Conservation (phyloP, 306 rosid species). For the Rosa lucieae region DNA sequence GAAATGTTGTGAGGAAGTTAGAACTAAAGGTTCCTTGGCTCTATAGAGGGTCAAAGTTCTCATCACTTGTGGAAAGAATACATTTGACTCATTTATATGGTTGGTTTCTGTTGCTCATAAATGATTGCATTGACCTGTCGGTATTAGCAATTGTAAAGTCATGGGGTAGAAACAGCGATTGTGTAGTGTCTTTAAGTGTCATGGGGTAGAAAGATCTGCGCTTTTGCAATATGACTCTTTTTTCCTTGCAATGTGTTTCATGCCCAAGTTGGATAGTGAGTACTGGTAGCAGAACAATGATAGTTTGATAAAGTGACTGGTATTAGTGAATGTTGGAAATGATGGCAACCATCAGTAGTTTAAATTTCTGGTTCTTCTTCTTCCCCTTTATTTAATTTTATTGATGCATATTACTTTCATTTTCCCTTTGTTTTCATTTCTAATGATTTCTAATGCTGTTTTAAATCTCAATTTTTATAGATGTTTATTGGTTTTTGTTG, state of each 20-base stretch:
- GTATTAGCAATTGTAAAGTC: not conserved
- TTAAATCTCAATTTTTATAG: not conserved
- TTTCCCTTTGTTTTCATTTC: not conserved
- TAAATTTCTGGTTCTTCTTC: not conserved
- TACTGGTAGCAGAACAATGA: not conserved
- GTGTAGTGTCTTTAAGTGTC: not conserved
- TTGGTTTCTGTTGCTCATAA: not conserved
- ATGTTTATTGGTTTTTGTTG: not conserved
- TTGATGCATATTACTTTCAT: not conserved
- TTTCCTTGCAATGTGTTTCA: not conserved
- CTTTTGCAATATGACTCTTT: not conserved
- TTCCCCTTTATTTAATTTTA: not conserved
- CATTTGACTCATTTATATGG: not conserved
- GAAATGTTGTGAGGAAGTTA: not conserved
- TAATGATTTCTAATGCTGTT: not conserved
- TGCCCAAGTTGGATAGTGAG: no score
- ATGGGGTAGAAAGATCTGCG: not conserved
- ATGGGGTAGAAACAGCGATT: not conserved
- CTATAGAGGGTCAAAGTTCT: not conserved
- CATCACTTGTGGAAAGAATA: not conserved
- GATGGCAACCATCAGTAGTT: not conserved
- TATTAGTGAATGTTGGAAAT: not conserved
- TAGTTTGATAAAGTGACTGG: not conserved
- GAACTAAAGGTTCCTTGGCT: not conserved
- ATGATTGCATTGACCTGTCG: not conserved